These are phyloP conservation scores for Udeniomyces megalosporus DNA, from an alignment of 768 basidiomycete genomes.

Conservation along the genomic window DNA sequence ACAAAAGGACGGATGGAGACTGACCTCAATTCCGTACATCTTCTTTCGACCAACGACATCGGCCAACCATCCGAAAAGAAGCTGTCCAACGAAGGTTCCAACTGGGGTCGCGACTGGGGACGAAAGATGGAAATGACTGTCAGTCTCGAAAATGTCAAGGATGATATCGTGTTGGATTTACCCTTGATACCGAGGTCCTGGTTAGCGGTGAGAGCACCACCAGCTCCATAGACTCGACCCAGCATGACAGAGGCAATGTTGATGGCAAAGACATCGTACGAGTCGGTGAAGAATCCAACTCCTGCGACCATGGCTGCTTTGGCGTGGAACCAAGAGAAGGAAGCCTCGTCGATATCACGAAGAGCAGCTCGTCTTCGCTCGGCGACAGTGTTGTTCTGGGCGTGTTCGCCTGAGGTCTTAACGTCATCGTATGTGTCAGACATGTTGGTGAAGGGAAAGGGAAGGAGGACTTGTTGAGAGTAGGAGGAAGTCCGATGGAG, in stretches of 20 bases:
- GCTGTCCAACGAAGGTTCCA: conserved; percentile 57
- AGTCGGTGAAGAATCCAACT: conserved; percentile 36
- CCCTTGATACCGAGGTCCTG: conserved; percentile 66
- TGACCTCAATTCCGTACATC: conserved; percentile 44
- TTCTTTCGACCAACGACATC: conserved; percentile 59
- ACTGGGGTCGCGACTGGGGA: conserved; percentile 39
- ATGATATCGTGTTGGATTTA: conserved; percentile 27
- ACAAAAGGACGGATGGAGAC: no score
- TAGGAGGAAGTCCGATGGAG: neutral
- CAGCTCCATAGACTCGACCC: conserved; percentile 54
- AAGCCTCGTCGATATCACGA: conserved; percentile 70
- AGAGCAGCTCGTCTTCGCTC: conserved; percentile 57
- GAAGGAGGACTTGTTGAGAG: neutral
- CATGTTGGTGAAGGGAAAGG: neutral
- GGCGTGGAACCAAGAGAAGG: conserved; percentile 75
- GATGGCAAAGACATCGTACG: conserved; percentile 77
- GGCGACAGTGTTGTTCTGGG: neutral
- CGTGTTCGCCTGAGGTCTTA: neutral
- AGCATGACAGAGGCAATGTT: conserved; percentile 71
- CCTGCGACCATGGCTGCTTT: conserved; percentile 51
- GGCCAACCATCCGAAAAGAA: conserved; percentile 66
- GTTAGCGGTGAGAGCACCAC: conserved; percentile 36
- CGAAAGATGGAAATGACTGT: neutral
- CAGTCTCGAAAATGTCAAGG: neutral
- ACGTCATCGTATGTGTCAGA: conserved; percentile 1